Conservation (phyloP, 1,284 basidiomycete genomes). For the Austroboletus niveus region DNA sequence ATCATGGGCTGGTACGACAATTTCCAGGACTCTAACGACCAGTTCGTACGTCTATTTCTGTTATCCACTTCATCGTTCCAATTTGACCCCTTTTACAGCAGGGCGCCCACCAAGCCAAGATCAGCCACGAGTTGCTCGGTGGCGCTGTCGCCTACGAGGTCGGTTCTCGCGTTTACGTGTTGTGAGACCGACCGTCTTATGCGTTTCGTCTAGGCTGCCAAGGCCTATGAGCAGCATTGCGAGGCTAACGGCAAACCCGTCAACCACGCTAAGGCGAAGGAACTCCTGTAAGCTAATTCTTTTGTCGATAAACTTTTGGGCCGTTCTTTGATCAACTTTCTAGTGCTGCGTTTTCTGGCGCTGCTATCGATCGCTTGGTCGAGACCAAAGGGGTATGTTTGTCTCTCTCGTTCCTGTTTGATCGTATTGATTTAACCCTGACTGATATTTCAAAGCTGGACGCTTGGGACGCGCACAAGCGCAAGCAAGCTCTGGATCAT, state of each 20-base stretch:
- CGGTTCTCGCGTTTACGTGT: neutral
- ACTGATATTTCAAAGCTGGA: constrained; percentile 5
- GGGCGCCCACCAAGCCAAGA: neutral
- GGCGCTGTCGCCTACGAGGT: constrained; percentile 20
- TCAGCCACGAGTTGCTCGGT: constrained; percentile 14
- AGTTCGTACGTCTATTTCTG: neutral
- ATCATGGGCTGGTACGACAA: neutral
- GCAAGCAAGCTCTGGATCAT: neutral
- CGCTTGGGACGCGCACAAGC: constrained; percentile 6
- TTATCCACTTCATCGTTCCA: neutral
- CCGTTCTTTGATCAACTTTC: neutral
- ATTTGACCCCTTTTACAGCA: neutral
- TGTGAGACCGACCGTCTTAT: too few relatives aligned
- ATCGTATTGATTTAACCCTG: neutral
- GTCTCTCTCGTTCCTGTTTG: neutral
- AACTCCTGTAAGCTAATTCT: constrained; percentile 5
- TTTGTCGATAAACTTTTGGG: neutral
- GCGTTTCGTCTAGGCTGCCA: constrained; percentile 2
- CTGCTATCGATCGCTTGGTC: constrained; percentile 3
- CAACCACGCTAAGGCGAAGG: constrained; percentile 17
- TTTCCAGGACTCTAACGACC: neutral
- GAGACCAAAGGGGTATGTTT: constrained; percentile 26
- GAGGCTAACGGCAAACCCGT: constrained; percentile 12
- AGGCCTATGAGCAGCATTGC: constrained; percentile 13
- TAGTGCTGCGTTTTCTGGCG: constrained; percentile 17